A percentile compares a stretch with the other conserved stretches of the same genome.
These are phyloP conservation scores for Gynandropsis gynandra DNA, from an alignment of 345 rosid genomes.

Conservation along the genomic window DNA sequence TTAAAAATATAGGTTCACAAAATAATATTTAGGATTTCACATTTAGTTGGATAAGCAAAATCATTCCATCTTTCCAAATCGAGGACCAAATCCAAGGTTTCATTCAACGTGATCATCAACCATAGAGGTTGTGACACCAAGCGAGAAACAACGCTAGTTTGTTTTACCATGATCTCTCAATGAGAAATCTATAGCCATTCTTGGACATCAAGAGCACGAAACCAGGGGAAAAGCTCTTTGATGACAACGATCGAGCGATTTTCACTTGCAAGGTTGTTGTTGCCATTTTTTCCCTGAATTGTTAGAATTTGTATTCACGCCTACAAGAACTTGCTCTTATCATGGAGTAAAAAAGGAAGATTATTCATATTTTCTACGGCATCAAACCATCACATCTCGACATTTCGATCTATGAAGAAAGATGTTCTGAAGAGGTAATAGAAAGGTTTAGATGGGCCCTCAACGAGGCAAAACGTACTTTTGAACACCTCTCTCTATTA, in stretches of 20 bases:
- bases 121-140: slow-evolving; percentile 69
- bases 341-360: slow-evolving; percentile 59
- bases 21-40: background rate
- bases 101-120: slow-evolving; percentile 62
- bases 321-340: slow-evolving; percentile 64
- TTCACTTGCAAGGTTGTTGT: slow-evolving; percentile 46
- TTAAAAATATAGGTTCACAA: background rate
- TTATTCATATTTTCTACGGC: slow-evolving; percentile 66
- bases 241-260: slow-evolving; percentile 46
- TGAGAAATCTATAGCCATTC: slow-evolving; percentile 42
- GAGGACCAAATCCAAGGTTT: slow-evolving; percentile 16
- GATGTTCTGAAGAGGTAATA: slow-evolving; percentile 33
- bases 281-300: slow-evolving; percentile 56
- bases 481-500: slow-evolving; percentile 52
- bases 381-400: slow-evolving; percentile 65
- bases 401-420: slow-evolving; percentile 23
- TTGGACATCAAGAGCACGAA: slow-evolving; percentile 71
- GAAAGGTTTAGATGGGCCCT: slow-evolving; percentile 49
- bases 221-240: slow-evolving; percentile 64
- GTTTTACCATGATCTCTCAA: slow-evolving; percentile 50
- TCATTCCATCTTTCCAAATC: slow-evolving; percentile 15
- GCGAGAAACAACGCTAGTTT: slow-evolving; percentile 42
- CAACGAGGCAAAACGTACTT: slow-evolving; percentile 60
- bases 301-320: slow-evolving; percentile 54
- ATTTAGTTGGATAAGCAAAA: slow-evolving; percentile 16